These are phyloP conservation scores for Aphanocladium album DNA, from an alignment of 2,329 filamentous ascomycete genomes.

Conservation along the genomic window DNA sequence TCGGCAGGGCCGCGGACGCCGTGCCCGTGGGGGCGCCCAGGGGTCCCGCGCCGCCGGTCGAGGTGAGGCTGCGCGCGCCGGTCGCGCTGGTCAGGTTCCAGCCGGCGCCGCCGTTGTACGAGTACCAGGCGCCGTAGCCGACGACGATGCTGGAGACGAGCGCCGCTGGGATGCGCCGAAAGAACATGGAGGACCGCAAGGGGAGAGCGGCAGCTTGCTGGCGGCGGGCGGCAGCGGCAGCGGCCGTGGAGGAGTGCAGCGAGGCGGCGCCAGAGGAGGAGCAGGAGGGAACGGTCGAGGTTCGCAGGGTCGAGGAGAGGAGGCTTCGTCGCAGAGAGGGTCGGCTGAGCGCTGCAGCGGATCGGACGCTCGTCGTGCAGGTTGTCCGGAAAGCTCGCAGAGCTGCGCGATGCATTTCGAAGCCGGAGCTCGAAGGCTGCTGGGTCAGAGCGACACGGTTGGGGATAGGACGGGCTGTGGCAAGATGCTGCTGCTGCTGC, in stretches of 20 bases:
- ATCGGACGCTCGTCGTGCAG: conserved; percentile 57
- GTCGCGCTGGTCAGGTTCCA: conserved; percentile 27
- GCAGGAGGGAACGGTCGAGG: conserved; percentile 24
- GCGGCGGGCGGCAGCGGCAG: conserved; percentile 14
- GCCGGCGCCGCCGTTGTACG: conserved; percentile 46
- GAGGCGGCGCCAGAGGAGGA: neutral
- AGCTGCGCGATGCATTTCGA: conserved; percentile 67
- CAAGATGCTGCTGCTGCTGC: too few relatives aligned
- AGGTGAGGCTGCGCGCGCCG: conserved; percentile 39
- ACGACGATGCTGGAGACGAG: conserved; percentile 63
- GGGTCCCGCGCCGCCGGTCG: conserved; percentile 25
- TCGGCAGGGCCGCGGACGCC: conserved; percentile 38
- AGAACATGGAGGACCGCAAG: conserved; percentile 68
- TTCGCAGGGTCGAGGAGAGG: conserved; percentile 11
- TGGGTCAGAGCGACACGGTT: neutral
- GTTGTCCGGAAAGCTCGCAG: conserved; percentile 64
- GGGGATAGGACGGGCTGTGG: neutral
- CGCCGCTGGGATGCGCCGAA: conserved; percentile 62
- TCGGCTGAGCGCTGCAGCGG: conserved; percentile 47
- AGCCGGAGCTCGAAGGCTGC: conserved; percentile 23
- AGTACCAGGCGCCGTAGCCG: conserved; percentile 73
- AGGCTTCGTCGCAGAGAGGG: conserved; percentile 18
- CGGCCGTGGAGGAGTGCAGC: conserved; percentile 19
- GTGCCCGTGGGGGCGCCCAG: conserved; percentile 19
- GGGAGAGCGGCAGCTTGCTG: conserved; percentile 41